Evolutionary conservation across 768 basidiomycete genomes (phyloP), one percentile per base, ranked within the genome.

Genomic region (Fomitopsis pulvina): DNA sequence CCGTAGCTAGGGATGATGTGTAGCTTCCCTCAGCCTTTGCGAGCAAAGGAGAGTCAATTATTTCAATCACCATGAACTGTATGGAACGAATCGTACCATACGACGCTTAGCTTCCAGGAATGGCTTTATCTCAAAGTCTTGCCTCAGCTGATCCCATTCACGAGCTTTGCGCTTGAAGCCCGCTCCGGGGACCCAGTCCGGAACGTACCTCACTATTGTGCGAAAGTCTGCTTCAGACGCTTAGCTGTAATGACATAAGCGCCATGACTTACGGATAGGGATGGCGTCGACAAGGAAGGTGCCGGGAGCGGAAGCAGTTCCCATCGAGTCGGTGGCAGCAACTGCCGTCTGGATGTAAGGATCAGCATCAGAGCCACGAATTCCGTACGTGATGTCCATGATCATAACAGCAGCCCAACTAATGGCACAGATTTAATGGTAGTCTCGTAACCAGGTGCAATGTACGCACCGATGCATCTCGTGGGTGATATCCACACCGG

Each of bases 401-500:
- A 60, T 56, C 39, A 55, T 53, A 7, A 53, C 55, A 2, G 57
- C 62, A 6, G 58, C 44, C 48, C 57, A 54, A 11, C 61, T 63
- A 18, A 5, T n/a, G n/a, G n/a, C n/a, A n/a, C n/a, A n/a, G n/a
- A n/a, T n/a, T n/a, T n/a, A n/a, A n/a, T 38, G 42, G 22, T 22
- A 26, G 20, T 6, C 10, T 8, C 9, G 42, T 14, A 6, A 27
- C 6, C 24, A 24, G 9, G 25, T 14, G 12, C 21, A 14, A 21
- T n/a, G n/a, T 0, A 56, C 73, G 47, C 40, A 24, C 74, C 71
- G 68, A n/a, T 58, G 59, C n/a, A 62, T 30, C 29, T 63, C 60
- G 18, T 58, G 63, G 56, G 67, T 57, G 52, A 74, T 69, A 22
- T 71, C 64, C 1, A 69, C 65, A 6, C 72, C 73, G 0, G 59